Base-by-base conservation (phyloP, 116 monocot genomes). In the Dioscorea cayenensis region DNA sequence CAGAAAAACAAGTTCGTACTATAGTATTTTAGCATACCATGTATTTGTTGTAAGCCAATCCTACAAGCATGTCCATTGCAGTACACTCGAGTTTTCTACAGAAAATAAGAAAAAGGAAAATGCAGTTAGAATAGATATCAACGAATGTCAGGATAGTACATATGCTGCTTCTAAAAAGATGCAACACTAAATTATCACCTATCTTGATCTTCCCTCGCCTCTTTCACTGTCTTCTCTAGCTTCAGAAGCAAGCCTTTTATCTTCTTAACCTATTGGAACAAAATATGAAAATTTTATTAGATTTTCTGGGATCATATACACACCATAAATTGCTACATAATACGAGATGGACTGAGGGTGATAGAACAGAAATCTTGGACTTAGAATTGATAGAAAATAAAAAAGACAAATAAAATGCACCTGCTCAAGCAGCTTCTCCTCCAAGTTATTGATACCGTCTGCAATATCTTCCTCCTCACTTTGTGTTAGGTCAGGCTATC, bases 51-150 rank as follows among this genome's bases (percentile, higher is more conserved):
- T 87, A 84, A 66, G 90, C 80, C 28, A 60, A 75, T 29, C 36
- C 75, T 6, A 90, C 75, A 76, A 90, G 90, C 36, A 66, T 82
- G 68, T 87, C 76, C 79, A 90, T 28, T 60, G 90, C 84, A 76
- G 60, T 70, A 19, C 28, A 64, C 74, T 81, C 81, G 43, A 90
- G 79, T 63, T 80, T 72, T 73, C 90, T 90, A 52, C 17, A 49
- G 0, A 55, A 1, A n/a, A 18, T 55, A 55, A 43, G 43, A 43
- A 18, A 55, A 5, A 55, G 17, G 2, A 18, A 18, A n/a, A 55
- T 55, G n/a, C n/a, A 55, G 55, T 55, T 5, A 55, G 55, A 55
- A 55, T 16, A 55, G 55, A 55, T 55, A 55, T 16, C 55, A 55
- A 55, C 3, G n/a, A 55, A 55, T 55, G 14, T 7, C 43, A 43